These are phyloP conservation scores for Scheffersomyces coipomensis DNA, from an alignment of 805 yeast genomes.

Conservation along the genomic window DNA sequence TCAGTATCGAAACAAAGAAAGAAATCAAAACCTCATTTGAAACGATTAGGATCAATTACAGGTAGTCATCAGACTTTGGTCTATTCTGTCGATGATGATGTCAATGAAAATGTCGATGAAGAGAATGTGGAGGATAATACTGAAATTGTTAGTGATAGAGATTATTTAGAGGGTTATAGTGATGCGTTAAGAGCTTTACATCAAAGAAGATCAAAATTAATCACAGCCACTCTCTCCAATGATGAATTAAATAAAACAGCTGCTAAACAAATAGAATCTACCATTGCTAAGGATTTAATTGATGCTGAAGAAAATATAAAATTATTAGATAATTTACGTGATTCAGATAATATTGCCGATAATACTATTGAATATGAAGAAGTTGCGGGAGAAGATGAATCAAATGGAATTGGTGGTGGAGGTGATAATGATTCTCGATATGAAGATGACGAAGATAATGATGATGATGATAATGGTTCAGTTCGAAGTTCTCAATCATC, in stretches of 20 bases:
- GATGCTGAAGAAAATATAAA: conserved; percentile 22
- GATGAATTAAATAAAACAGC: conserved; percentile 1
- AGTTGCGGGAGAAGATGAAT: conserved; percentile 12
- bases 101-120: conserved; percentile 57
- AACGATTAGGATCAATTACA: conserved; percentile 15
- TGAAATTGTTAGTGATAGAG: conserved; percentile 19
- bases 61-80: conserved; percentile 29
- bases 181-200: conserved; percentile 58
- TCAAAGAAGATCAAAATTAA: conserved; percentile 18
- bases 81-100: conserved; percentile 82
- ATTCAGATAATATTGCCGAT: conserved; percentile 7
- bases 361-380: conserved; percentile 10
- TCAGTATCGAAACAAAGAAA: background rate
- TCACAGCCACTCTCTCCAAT: conserved; percentile 5
- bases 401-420: conserved; percentile 2
- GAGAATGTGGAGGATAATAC: conserved; percentile 51
- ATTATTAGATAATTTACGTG: conserved; percentile 10
- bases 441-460: conserved; percentile 22
- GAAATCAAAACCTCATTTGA: conserved; percentile 26
- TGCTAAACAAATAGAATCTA: conserved; percentile 6
- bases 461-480: conserved; percentile 22
- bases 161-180: conserved; percentile 67
- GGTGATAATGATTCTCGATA: conserved; percentile 1
- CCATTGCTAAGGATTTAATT: conserved; percentile 11
- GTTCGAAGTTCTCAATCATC: conserved; percentile 25